Base-by-base conservation (phyloP, 2,329 filamentous ascomycete species). In the Byssoonygena ceratinophila region DNA sequence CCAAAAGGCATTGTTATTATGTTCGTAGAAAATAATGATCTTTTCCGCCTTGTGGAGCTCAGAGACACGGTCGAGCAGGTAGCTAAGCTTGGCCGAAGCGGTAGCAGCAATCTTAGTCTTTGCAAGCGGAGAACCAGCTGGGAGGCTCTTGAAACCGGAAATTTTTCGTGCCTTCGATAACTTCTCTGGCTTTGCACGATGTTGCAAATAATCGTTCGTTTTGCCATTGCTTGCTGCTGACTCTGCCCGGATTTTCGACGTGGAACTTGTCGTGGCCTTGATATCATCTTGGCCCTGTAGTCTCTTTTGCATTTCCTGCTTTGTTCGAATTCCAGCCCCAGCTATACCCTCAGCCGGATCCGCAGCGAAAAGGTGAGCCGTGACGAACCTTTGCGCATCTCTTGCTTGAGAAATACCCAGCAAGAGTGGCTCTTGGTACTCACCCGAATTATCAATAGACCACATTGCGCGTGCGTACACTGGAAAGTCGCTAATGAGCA, bases 21-120 rank as follows among this genome's bases (percentile, higher is more conserved):
- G 84, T 55, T 94, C 88, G 65, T 95, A 96, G 66, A 97, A 97
- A 8, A 96, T 78, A 49, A 96, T 80, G 2, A 94, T 92, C 67
- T 96, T 94, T 61, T 95, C 89, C 0, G 77, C 69, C 0, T 75
- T 67, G 50, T 92, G 80, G 56, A 90, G 75, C 49, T 77, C 73
- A 4, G 82, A 67, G 11, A 96, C 81, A 29, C 80, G 76, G 51
- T 89, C 84, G 16, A 95, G 71, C 4, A 96, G 73, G 61, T 96
- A 95, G 2, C 85, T 90, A 2, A 96, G 74, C 66, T 97, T 97
- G 0, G 86, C 82, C 0, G 90, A 96, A 0, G 82, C 80, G 0
- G 90, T 95, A 3, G 87, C 88, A n/a, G 85, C 71, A 18, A 94
- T 74, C 51, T 70, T 77, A 0, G 84, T 80, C 31, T 73, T 66